A percentile compares a stretch with the other conserved stretches of the same genome.
These are phyloP conservation scores for Geotrichum reessii DNA, from an alignment of 1,139 yeast species.

Conservation along the genomic window DNA sequence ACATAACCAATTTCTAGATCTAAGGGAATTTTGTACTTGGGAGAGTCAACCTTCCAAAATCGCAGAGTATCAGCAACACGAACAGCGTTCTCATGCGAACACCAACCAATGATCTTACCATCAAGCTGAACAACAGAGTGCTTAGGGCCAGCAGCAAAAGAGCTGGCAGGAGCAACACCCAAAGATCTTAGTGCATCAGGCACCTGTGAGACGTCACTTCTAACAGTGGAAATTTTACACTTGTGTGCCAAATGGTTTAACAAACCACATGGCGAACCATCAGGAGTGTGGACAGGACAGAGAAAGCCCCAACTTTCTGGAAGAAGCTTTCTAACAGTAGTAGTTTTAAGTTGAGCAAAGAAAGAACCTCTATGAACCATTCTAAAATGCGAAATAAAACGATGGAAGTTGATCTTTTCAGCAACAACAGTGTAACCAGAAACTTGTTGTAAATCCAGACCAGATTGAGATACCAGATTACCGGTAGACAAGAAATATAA, in stretches of 20 bases:
- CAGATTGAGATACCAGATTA: conserved; percentile 93
- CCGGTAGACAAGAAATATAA: conserved; percentile 96
- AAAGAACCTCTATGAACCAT: conserved; percentile 99
- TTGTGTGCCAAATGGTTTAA: conserved; percentile 94
- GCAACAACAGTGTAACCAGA: conserved; percentile 98
- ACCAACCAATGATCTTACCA: conserved; percentile 92
- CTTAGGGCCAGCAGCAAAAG: conserved; percentile 80
- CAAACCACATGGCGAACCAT: conserved; percentile 99
- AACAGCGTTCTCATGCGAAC: conserved; percentile 81
- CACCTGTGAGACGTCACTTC: conserved; percentile 66
- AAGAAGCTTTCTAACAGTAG: conserved; percentile 89
- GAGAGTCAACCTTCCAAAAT: conserved; percentile 85
- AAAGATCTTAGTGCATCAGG: conserved; percentile 61
- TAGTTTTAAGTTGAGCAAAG: conserved; percentile 95
- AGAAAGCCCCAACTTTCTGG: conserved; percentile 99
- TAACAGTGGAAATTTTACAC: conserved; percentile 77
- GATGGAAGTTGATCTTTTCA: conserved; percentile 93
- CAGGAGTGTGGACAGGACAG: conserved; percentile 99
- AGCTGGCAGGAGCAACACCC: conserved; percentile 71
- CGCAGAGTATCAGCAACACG: conserved; percentile 85
- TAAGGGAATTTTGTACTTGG: conserved; percentile 59
- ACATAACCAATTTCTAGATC: conserved; percentile 92
- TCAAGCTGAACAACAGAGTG: conserved; percentile 88
- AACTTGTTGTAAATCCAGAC: conserved; percentile 95
- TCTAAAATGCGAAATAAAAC: conserved; percentile 94